Evolutionary conservation across 176 grass and related monocot genomes (phyloP).

Genomic region (Saccharum officinarum): DNA sequence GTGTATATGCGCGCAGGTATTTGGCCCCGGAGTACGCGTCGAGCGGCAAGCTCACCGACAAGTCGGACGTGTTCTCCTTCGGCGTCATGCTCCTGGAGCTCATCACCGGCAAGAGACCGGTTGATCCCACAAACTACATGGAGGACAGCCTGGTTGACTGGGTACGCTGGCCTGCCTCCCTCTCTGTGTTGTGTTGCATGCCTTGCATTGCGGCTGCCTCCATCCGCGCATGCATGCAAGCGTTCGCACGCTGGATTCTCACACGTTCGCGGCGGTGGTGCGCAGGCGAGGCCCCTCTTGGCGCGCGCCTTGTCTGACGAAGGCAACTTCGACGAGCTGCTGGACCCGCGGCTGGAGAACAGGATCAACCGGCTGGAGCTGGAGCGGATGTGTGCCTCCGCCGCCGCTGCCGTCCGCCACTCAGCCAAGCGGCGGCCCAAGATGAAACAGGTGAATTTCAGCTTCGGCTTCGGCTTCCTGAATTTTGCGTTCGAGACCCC

Average conservation of each 20-base stretch:
- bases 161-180: conserved; percentile 39
- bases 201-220: neutral
- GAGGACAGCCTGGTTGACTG: conserved; percentile 95
- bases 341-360: conserved; percentile 67
- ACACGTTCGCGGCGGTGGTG: neutral
- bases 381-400: conserved; percentile 72
- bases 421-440: conserved; percentile 82
- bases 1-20: conserved; percentile 43
- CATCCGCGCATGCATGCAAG: neutral
- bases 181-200: neutral
- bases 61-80: conserved; percentile 97
- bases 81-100: conserved; percentile 97
- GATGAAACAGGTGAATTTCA: conserved; percentile 75
- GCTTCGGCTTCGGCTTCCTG: neutral
- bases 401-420: conserved; percentile 85
- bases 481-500: too few species aligned
- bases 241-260: neutral
- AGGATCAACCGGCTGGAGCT: conserved; percentile 60
- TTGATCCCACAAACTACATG: conserved; percentile 60
- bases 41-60: conserved; percentile 92
- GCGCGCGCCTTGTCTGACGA: conserved; percentile 43
- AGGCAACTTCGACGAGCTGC: conserved; percentile 56
- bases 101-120: conserved; percentile 77
- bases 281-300: conserved; percentile 74
- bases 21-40: conserved; percentile 95